phyloP scores from a whole-genome alignment of 805 yeast species.

The Cyberlindnera petersonii region DNA sequence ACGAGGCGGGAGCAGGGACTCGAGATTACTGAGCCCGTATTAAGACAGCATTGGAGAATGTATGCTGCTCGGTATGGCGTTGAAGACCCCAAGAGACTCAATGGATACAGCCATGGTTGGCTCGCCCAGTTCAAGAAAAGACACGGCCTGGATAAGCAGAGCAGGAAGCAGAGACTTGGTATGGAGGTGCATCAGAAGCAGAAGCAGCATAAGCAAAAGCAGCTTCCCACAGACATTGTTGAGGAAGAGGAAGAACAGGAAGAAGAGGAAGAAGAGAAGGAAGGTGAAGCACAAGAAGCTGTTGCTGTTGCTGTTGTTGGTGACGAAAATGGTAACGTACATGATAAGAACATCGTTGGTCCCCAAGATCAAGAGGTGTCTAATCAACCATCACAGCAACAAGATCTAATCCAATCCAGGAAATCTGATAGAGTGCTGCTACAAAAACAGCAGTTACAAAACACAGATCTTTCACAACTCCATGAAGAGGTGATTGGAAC shows the following conservation, averaged over 20 bases:
- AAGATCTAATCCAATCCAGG: too few relatives aligned
- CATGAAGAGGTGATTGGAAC: too few relatives aligned
- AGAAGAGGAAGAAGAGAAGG: neutral
- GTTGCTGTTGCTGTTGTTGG: slow-evolving; percentile 17
- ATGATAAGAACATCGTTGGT: too few relatives aligned
- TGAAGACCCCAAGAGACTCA: slow-evolving; percentile 53
- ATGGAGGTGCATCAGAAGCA: too few relatives aligned
- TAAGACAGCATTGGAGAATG: slow-evolving; percentile 53
- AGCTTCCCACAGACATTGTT: neutral
- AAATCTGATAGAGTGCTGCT: too few relatives aligned
- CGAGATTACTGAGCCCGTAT: slow-evolving; percentile 50
- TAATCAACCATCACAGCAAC: too few relatives aligned
- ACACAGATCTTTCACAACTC: too few relatives aligned
- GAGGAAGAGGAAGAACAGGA: slow-evolving; percentile 1
- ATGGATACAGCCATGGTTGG: slow-evolving; percentile 61
- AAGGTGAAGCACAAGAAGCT: neutral
- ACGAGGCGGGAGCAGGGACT: slow-evolving; percentile 39
- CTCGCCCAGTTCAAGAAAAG: slow-evolving; percentile 55
- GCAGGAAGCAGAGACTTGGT: neutral
- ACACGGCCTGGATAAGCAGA: slow-evolving; percentile 40
- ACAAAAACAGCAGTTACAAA: too few relatives aligned
- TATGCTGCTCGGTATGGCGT: slow-evolving; percentile 55
- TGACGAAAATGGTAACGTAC: too few relatives aligned
- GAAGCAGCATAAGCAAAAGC: neutral
- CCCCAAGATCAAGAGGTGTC: too few relatives aligned